Percentiles rank a stretch among this genome's conserved stretches.
Conservation (phyloP, 1,139 yeast species). For the Kodamaea alishanica region DNA sequence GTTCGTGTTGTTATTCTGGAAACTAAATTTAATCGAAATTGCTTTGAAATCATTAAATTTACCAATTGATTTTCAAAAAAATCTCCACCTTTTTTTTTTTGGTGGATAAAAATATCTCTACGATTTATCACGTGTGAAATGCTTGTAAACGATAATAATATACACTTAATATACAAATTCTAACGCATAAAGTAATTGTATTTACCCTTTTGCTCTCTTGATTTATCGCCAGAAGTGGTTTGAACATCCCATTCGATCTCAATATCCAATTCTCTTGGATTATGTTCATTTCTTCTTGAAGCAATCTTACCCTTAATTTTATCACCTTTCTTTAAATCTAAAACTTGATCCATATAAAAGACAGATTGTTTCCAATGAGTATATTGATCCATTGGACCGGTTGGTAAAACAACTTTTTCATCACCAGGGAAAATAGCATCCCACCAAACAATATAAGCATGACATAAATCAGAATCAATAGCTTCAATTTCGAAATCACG, state of each 20-base stretch:
- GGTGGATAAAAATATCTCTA: too few relatives aligned
- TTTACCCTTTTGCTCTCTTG: conserved; percentile 54
- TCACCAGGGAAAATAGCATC: conserved; percentile 84
- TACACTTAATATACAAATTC: not conserved
- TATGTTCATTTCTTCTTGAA: conserved; percentile 69
- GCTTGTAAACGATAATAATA: too few relatives aligned
- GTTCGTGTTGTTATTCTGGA: too few relatives aligned
- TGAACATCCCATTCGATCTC: conserved; percentile 57
- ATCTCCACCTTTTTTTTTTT: too few relatives aligned
- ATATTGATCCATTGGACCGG: conserved; percentile 79
- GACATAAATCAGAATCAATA: conserved; percentile 74
- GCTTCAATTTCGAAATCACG: conserved; percentile 67
- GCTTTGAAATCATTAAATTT: not conserved
- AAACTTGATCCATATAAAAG: conserved; percentile 80
- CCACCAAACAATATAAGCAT: conserved; percentile 92
- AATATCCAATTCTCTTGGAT: conserved; percentile 84
- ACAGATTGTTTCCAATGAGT: conserved; percentile 98
- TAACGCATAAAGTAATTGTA: conserved; percentile 66
- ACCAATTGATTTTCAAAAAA: not conserved
- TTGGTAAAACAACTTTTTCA: conserved; percentile 62
- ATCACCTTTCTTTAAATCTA: conserved; percentile 78
- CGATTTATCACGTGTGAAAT: too few relatives aligned
- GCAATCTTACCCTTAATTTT: conserved; percentile 64
- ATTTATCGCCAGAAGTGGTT: conserved; percentile 50
- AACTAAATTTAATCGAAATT: too few relatives aligned